Evolutionary conservation across 805 yeast genomes (phyloP), one percentile per base, ranked within the genome.

Genomic region (Blastobotrys peoriensis): DNA sequence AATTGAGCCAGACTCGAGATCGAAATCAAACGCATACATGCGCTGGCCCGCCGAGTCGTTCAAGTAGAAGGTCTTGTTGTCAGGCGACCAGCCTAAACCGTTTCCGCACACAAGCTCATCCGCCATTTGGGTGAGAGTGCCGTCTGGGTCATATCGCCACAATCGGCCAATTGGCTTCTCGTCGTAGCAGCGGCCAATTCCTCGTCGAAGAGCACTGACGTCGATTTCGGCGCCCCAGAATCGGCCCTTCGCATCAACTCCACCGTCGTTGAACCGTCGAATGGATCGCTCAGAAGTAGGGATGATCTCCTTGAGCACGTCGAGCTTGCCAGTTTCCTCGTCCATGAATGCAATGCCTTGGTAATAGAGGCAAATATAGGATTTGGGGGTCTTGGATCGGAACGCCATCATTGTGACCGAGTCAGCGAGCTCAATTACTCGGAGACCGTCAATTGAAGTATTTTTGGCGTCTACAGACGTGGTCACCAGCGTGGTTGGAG

Each of bases 201-300:
- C 67, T 16, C 40, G 44, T 4, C 56, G 44, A 19, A 59, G 48
- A 10, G 59, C 59, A 25, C 45, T 43, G 36, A 51, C 52, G 41
- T 63, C 67, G 28, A 63, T 56, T 49, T 64, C 68, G 13, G 63
- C 64, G 20, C 76, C 79, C 79, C 79, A 85, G 43, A 87, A 73
- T 52, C 80, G 72, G 2, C 95, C 95, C 57, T 76, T 67, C 5
- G 86, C 83, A 47, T 85, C 88, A 38, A 85, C 75, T 36, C 78
- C 77, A 0, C 96, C 95, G 59, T 87, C 96, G 59, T 87, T 87
- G 35, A 93, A 80, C 57, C 86, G 51, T 36, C 61, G 44, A 36
- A 47, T 48, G 19, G 45, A 40, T 33, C 63, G 56, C 19, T 60
- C 64, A 19, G 39, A 36, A 5, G 27, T 27, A 13, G 64, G 63